Evolutionary conservation across 768 basidiomycete genomes (phyloP).

Genomic region (Plicaturopsis crispa): DNA sequence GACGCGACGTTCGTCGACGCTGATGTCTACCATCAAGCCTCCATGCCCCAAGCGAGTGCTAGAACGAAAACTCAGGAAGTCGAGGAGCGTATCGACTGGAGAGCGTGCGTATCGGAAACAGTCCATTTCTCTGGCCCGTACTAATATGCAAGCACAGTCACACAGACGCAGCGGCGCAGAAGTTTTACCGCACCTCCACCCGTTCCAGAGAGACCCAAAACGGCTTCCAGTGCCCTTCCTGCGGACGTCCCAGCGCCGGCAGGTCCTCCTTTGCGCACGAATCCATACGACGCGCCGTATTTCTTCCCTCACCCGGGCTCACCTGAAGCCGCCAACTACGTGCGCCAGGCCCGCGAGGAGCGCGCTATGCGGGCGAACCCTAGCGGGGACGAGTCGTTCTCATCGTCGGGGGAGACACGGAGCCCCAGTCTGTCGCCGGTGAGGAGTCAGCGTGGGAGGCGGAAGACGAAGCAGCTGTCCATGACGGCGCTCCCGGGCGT

Average conservation of each 20-base stretch:
- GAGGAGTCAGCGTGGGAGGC: slow-evolving; percentile 4
- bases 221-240: too few species aligned
- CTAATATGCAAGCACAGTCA: too few species aligned
- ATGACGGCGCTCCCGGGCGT: slow-evolving; percentile 10
- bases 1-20: too few species aligned
- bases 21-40: too few species aligned
- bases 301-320: slow-evolving; percentile 46
- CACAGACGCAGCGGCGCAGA: too few species aligned
- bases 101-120: too few species aligned
- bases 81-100: too few species aligned
- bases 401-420: not conserved
- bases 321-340: slow-evolving; percentile 25
- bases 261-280: slow-evolving; percentile 37
- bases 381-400: not conserved
- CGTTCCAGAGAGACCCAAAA: too few species aligned
- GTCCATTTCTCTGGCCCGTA: too few species aligned
- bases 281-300: slow-evolving; percentile 60
- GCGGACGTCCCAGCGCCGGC: slow-evolving; percentile 2
- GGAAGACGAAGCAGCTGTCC: slow-evolving; percentile 2
- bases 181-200: too few species aligned
- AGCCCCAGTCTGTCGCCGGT: slow-evolving; percentile 2
- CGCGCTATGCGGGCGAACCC: slow-evolving; percentile 10
- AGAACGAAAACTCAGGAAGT: too few species aligned
- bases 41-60: too few species aligned
- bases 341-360: slow-evolving; percentile 15